Base-by-base conservation (phyloP, 1,139 yeast genomes). In the Blastobotrys niveus region DNA sequence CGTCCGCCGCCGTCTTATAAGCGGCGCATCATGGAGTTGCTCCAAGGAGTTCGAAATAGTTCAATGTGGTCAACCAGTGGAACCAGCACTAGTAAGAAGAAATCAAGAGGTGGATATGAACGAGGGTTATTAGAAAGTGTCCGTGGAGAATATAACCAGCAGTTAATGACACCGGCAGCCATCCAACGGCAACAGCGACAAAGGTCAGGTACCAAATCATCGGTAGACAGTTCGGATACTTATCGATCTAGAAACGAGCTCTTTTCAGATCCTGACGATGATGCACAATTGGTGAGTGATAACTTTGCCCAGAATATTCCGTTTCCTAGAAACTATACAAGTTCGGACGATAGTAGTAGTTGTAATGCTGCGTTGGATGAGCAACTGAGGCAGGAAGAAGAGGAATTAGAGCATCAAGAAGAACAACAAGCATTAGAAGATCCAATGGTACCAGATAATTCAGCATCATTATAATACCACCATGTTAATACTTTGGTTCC, bases 211-310 rank as follows among this genome's bases (percentile, higher is more conserved):
- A 58, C 62, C 8, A 56, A 52, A 36, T 51, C 56, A 14, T 56
- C 61, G 1, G 33, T 55, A 6, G 48, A 48, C 15, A 54, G 59
- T 5, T 45, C 60, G 3, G 58, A 52, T 24, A 56, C 61, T 7
- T 57, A 45, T 37, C 45, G 62, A 17, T 58, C 62, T 3, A 46
- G 61, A 20, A 42, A 54, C 10, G 62, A 58, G 27, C 43, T 58
- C 31, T 48, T 58, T 33, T 38, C 43, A 3, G 52, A 59, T 22
- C 58, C 52, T 18, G 60, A 50, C 7, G 60, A 56, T 32, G 62
- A 58, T 44, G 62, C 62, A 3, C 62, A 58, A 42, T 43, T 58
- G 43, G 55, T 58, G 36, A 48, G 56, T 39, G 61, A 58, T 29
- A 39, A 39, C 17, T 39, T 39, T n/a, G 42, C 41, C 8, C 24